A percentile compares a stretch with the other conserved stretches of the same genome.
Evolutionary conservation across 495 filamentous ascomycete species (phyloP).

Genomic region (Lasiosphaeriaceae sp.): DNA sequence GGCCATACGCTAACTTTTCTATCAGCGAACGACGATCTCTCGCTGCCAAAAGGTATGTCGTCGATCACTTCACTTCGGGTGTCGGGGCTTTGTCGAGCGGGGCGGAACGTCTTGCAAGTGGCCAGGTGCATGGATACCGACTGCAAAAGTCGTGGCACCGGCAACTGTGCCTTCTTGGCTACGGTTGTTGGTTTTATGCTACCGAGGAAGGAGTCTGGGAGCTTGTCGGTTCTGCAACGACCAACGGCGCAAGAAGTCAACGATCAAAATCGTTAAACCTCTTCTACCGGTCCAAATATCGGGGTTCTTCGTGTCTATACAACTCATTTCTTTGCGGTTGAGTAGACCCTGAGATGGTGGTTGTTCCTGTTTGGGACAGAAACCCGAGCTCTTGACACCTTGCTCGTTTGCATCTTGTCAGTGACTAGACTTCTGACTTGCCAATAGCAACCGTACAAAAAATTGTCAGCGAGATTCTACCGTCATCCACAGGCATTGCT

Average conservation of each 20-base stretch:
- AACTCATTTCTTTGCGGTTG: too few relatives aligned
- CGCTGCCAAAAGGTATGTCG: constrained; percentile 80
- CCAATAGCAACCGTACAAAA: constrained; percentile 88
- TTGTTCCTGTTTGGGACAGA: not conserved
- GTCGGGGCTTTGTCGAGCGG: not conserved
- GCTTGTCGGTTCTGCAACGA: too few relatives aligned
- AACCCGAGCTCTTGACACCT: not conserved
- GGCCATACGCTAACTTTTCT: constrained; percentile 17
- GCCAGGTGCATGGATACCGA: too few relatives aligned
- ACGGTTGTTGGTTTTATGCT: too few relatives aligned
- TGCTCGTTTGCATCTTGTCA: not conserved
- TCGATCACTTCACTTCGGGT: not conserved
- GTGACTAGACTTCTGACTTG: constrained; percentile 10
- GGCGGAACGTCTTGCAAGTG: too few relatives aligned
- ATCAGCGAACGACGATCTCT: constrained; percentile 83
- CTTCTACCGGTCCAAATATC: too few relatives aligned
- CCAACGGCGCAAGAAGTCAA: too few relatives aligned
- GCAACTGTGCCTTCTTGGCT: too few relatives aligned
- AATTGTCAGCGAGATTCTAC: constrained; percentile 91
- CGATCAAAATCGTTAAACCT: too few relatives aligned
- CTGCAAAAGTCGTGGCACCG: not conserved
- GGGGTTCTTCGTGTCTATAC: too few relatives aligned
- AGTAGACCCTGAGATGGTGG: too few relatives aligned
- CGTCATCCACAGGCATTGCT: constrained; percentile 55
- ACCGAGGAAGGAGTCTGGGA: too few relatives aligned